A percentile compares a stretch with the other conserved stretches of the same genome.
Conservation (phyloP, 225 moss, liverwort and hornwort genomes). For the Pseudisothecium myosuroides region DNA sequence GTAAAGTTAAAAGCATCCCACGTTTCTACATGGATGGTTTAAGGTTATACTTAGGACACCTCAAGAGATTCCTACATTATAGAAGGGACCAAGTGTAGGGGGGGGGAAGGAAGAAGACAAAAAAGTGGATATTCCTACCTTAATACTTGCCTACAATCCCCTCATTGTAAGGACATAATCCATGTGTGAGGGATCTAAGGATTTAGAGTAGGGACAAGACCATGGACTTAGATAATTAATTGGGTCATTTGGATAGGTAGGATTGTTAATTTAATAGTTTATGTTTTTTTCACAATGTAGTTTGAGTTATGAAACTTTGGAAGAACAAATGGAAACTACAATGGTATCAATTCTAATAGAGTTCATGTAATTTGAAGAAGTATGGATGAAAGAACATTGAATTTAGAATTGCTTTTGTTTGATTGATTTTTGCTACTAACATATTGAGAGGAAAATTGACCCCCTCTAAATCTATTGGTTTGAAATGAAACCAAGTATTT, state of each 20-base stretch:
- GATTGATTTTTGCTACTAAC: not conserved
- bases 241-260: not conserved
- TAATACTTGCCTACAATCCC: too few relatives aligned
- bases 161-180: not conserved
- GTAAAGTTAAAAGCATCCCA: too few relatives aligned
- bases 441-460: not conserved
- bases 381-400: not conserved
- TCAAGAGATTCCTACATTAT: too few relatives aligned
- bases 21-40: too few relatives aligned
- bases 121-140: too few relatives aligned
- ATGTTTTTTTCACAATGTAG: not conserved
- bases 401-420: not conserved
- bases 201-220: not conserved
- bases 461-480: not conserved
- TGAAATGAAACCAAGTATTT: not conserved
- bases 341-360: not conserved
- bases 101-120: rapidly evolving
- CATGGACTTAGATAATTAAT: not conserved
- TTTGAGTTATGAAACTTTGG: not conserved
- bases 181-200: not conserved
- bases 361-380: not conserved
- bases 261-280: not conserved
- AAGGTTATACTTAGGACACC: too few relatives aligned
- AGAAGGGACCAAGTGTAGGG: too few relatives aligned
- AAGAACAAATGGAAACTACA: not conserved